Conservation (phyloP, 73 alveolate genomes). For the Urostyla sp. region DNA sequence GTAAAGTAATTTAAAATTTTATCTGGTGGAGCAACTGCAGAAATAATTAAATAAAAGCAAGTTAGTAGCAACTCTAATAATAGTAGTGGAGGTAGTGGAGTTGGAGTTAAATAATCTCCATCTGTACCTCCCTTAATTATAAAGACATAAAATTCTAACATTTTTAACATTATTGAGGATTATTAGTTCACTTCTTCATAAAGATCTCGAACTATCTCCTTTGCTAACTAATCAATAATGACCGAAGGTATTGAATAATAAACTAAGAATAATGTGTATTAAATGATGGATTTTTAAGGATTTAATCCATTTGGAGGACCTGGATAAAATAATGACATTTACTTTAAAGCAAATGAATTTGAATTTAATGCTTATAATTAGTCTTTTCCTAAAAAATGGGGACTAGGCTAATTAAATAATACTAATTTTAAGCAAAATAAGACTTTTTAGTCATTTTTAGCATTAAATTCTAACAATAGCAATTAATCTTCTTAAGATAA, state of each 20-base stretch:
- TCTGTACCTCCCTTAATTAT: not conserved
- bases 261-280: conserved; percentile 24
- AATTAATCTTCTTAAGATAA: no score
- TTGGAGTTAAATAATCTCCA: no score
- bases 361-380: conserved; percentile 29
- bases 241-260: conserved; percentile 37
- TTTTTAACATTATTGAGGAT: conserved; percentile 27
- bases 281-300: conserved; percentile 33
- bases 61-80: no score
- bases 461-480: no score
- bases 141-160: not conserved
- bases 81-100: no score
- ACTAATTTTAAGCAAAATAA: no score
- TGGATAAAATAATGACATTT: conserved; percentile 1
- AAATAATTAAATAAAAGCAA: no score
- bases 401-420: not conserved
- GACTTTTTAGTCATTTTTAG: no score
- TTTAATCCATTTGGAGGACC: conserved; percentile 17
- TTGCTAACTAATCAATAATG: conserved; percentile 30
- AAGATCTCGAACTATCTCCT: conserved; percentile 34
- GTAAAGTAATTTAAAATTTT: no score
- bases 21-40: no score
- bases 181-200: conserved; percentile 12
- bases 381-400: conserved; percentile 32
- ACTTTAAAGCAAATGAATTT: conserved; percentile 28